A percentile compares a stretch with the other conserved stretches of the same genome.
Conservation (phyloP, 768 basidiomycete genomes). For the Termitomyces sp. region DNA sequence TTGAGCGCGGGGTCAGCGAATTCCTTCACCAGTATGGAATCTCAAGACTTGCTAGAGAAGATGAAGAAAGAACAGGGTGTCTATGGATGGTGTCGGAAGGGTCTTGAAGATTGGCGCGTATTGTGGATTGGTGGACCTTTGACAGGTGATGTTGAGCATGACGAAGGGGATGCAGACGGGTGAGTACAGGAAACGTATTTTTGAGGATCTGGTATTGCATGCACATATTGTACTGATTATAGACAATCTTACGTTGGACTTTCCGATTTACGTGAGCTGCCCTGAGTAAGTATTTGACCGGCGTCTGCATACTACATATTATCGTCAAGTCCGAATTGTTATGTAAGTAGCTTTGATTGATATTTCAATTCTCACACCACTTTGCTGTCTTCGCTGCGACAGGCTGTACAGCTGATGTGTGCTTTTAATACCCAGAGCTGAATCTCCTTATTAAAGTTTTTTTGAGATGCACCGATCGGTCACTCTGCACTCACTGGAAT, state of each 20-base stretch:
- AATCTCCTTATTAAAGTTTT: no score
- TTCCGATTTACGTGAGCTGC: background rate
- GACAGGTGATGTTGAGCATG: conserved; percentile 27
- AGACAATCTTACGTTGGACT: background rate
- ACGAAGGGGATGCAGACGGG: conserved; percentile 5
- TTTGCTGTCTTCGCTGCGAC: no score
- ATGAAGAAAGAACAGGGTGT: conserved; percentile 60
- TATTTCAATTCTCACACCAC: no score
- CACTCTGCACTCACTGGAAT: no score
- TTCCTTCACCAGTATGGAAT: conserved; percentile 52
- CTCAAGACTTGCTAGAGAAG: conserved; percentile 46
- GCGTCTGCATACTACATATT: no score
- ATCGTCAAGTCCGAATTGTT: no score
- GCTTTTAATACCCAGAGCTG: no score
- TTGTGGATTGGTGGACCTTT: conserved; percentile 76
- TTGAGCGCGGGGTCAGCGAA: conserved; percentile 39
- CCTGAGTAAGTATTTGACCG: no score
- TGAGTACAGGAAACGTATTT: background rate
- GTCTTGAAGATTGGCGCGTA: conserved; percentile 71
- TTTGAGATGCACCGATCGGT: no score
- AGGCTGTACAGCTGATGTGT: no score
- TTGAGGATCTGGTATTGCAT: background rate
- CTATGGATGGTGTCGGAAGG: conserved; percentile 80
- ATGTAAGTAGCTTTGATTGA: no score
- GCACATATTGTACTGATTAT: background rate